A percentile compares a stretch with the other conserved stretches of the same genome.
Evolutionary conservation across 345 rosid species (phyloP).

Genomic region (Eucalyptus paniculata): DNA sequence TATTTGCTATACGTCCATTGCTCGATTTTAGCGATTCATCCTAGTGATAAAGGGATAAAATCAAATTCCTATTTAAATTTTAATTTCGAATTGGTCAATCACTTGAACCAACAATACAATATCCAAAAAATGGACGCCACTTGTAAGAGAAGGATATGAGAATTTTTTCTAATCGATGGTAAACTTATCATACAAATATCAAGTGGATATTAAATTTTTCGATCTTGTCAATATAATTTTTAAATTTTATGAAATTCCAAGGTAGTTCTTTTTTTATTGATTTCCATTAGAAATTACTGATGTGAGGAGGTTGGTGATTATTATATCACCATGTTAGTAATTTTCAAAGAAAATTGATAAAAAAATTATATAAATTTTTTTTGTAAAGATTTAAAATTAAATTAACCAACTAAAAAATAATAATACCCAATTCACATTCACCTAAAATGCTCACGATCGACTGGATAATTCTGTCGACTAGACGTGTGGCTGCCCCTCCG

Average conservation of each 20-base stretch:
- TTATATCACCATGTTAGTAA: accelerated
- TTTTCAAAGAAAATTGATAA: background rate
- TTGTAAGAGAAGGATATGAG: background rate
- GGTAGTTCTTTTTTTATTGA: accelerated
- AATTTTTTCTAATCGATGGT: background rate
- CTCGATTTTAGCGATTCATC: background rate
- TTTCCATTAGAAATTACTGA: accelerated
- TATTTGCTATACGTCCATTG: background rate
- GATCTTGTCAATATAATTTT: background rate
- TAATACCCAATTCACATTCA: too few species aligned
- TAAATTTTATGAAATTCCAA: background rate
- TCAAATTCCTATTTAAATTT: background rate
- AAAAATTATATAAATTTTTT: background rate
- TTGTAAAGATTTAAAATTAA: too few species aligned
- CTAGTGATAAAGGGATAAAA: background rate
- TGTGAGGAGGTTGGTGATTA: background rate
- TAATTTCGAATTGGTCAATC: background rate
- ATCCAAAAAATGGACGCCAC: background rate
- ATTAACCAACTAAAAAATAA: too few species aligned
- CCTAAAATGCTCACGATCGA: background rate
- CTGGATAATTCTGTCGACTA: background rate
- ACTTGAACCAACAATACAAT: background rate
- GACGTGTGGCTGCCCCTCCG: background rate
- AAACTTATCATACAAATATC: background rate
- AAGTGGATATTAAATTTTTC: background rate